Conservation (phyloP, 73 alveolate species). For the Paramecium tetraurelia region DNA sequence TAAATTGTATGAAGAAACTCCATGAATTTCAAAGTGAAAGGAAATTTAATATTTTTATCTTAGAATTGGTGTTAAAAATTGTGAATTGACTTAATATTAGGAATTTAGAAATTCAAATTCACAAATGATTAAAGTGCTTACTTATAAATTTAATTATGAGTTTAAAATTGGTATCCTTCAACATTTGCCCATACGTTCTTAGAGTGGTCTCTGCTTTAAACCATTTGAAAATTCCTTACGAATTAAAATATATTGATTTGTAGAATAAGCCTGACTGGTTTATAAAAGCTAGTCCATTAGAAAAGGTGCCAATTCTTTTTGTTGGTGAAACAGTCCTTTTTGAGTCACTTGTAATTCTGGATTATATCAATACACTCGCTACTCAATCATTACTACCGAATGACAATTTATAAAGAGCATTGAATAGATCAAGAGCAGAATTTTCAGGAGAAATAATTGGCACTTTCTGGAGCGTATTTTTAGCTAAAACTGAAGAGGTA, state of each 20-base stretch:
- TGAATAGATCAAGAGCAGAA: conserved; percentile 9
- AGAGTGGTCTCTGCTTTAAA: conserved; percentile 36
- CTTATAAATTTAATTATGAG: not conserved
- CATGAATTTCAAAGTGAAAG: no score
- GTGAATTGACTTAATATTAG: not conserved
- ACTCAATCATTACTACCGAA: not conserved
- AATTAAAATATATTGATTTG: not conserved
- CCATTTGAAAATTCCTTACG: not conserved
- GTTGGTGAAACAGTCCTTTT: not conserved
- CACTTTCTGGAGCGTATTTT: not conserved
- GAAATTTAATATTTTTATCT: not conserved
- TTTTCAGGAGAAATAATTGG: conserved; percentile 3
- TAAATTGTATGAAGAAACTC: no score
- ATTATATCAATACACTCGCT: not conserved
- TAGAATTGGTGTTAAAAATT: not conserved
- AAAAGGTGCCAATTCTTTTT: conserved; percentile 9
- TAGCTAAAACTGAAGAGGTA: not conserved
- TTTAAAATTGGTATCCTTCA: not conserved
- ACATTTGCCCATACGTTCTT: conserved; percentile 35
- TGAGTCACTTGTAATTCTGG: not conserved
- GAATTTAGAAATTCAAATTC: not conserved
- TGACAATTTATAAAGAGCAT: not conserved
- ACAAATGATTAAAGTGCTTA: not conserved
- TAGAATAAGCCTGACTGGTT: conserved; percentile 41
- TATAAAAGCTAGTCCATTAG: conserved; percentile 21